Percentiles rank a stretch among this genome's conserved stretches.
Evolutionary conservation across 768 basidiomycete species (phyloP).

Genomic region (Suillus subalutaceus): DNA sequence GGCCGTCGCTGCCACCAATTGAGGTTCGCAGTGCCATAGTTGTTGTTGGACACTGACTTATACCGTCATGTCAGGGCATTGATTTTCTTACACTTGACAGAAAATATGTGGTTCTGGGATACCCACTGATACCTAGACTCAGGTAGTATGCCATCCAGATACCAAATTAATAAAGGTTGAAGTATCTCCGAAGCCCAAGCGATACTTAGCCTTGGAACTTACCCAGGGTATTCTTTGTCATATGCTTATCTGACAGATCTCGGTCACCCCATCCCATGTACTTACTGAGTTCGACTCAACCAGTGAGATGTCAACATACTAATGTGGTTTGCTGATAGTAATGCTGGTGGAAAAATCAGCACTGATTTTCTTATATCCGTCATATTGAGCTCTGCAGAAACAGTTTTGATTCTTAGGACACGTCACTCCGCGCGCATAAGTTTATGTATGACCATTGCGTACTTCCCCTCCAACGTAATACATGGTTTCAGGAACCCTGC

Average conservation of each 20-base stretch:
- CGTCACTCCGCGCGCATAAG: neutral
- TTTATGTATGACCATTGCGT: neutral
- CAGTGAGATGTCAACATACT: neutral
- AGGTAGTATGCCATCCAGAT: neutral
- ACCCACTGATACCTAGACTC: too few species aligned
- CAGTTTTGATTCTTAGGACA: neutral
- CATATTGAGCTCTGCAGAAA: neutral
- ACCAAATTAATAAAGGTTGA: neutral
- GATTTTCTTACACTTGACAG: neutral
- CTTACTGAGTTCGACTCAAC: neutral
- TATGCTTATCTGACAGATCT: too few species aligned
- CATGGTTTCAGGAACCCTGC: too few species aligned
- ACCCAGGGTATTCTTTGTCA: too few species aligned
- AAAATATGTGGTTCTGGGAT: neutral
- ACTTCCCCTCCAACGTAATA: neutral
- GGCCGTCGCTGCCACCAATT: neutral
- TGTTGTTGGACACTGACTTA: too few species aligned
- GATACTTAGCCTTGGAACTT: too few species aligned
- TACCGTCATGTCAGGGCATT: neutral
- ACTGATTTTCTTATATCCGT: too few species aligned
- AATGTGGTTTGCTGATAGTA: neutral
- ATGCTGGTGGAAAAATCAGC: neutral
- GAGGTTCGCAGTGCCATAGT: neutral
- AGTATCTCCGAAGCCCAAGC: too few species aligned
- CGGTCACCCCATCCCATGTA: neutral